Conservation (phyloP, 192 early-diverging fungal species). For the Phlyctochytrium arcticum region DNA sequence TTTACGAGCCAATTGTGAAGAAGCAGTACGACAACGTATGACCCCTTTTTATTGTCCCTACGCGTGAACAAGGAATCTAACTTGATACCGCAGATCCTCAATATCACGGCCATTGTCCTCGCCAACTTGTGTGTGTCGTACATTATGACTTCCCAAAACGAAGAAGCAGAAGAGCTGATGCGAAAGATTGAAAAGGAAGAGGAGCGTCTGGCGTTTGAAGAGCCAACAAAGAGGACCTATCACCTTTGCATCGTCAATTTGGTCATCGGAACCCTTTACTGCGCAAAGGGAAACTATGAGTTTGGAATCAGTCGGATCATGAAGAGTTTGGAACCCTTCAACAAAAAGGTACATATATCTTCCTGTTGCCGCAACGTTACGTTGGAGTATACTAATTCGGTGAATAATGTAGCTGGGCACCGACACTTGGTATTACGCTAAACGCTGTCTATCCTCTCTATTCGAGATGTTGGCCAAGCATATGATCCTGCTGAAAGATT, state of each 20-base stretch:
- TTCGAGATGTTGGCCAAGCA: slow-evolving; percentile 64
- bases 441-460: slow-evolving; percentile 55
- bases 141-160: slow-evolving; percentile 66
- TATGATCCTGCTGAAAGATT: slow-evolving; percentile 63
- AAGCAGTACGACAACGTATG: slow-evolving; percentile 59
- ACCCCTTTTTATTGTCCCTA: neutral
- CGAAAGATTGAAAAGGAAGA: slow-evolving; percentile 65
- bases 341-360: slow-evolving; percentile 55
- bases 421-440: slow-evolving; percentile 66
- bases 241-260: slow-evolving; percentile 65
- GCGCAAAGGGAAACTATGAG: slow-evolving; percentile 65
- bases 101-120: slow-evolving; percentile 59
- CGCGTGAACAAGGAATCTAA: neutral
- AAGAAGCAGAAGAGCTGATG: slow-evolving; percentile 66
- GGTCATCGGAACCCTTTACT: slow-evolving; percentile 65
- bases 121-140: slow-evolving; percentile 63
- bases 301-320: slow-evolving; percentile 64
- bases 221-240: slow-evolving; percentile 52
- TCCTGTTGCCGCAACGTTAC: too few species aligned
- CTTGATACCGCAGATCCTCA: slow-evolving; percentile 39
- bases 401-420: slow-evolving; percentile 47
- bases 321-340: slow-evolving; percentile 62
- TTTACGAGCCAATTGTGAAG: slow-evolving; percentile 63
- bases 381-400: too few species aligned
- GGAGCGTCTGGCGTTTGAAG: slow-evolving; percentile 55